Evolutionary conservation across 371 early-diverging fungal genomes (phyloP), one percentile per base, ranked within the genome.

Genomic region (Circinella umbellata): DNA sequence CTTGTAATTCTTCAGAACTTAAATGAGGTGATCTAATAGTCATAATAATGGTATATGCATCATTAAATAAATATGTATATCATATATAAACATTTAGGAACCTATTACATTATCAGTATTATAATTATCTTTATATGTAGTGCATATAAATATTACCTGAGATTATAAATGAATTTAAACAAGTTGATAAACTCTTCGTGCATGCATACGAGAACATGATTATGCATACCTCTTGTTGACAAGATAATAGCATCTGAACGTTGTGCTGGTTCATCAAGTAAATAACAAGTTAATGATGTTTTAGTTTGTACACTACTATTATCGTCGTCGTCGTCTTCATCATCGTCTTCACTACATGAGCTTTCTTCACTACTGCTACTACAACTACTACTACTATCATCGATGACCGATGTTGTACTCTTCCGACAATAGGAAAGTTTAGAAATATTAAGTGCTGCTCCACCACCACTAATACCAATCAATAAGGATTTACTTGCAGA

Each of bases 121-220:
- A 27, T 27, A 27, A 27, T 27, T 42, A 3, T 42, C 9, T 11
- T 42, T 9, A 42, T 42, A 42, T 1, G 3, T 48, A 36, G 13
- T 5, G 27, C 5, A 15, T 10, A 10, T 14, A 0, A 4, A 14
- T 15, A 7, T n/a, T 78, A 76, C 79, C 83, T 72, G 15, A 84
- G 60, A 54, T 81, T 80, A 60, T 77, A 81, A 46, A 84, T 77
- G 63, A 84, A 84, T 51, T 81, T 81, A 54, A 81, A 84, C 4
- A 84, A 72, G 47, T 84, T 81, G 15, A 76, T 78, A 13, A 80
- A 75, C 55, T 78, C 76, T 38, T 76, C 77, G 27, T 84, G 84
- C 65, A 84, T 73, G 55, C 84, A 84, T 9, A 84, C 84, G 4
- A 84, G 68, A 61, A 84, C 75, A 68, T 84, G 84, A 2, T 75